phyloP scores from a whole-genome alignment of 805 yeast genomes.

The Isabelozyma pseudorhagii region DNA sequence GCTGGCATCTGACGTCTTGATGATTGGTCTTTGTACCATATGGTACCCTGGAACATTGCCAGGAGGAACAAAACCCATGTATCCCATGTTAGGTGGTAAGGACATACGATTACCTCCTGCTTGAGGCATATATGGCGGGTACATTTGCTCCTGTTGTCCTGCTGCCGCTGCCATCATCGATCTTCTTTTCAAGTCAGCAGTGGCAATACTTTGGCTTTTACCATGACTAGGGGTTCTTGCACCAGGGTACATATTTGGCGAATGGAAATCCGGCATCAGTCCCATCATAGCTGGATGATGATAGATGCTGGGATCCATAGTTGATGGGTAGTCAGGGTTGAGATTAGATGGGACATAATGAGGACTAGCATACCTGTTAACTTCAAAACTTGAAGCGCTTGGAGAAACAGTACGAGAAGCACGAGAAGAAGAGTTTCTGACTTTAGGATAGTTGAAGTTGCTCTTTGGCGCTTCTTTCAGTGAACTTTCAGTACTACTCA shows the following conservation, averaged over 20 bases:
- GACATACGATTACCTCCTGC: conserved; percentile 3
- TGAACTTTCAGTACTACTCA: neutral
- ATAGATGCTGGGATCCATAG: neutral
- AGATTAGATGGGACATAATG: neutral
- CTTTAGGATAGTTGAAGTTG: neutral
- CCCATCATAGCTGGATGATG: conserved; percentile 2
- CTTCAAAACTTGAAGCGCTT: neutral
- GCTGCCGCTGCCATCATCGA: conserved; percentile 8
- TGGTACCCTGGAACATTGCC: conserved; percentile 2
- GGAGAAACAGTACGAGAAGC: neutral
- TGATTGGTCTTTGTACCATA: conserved; percentile 4
- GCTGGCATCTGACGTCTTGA: conserved; percentile 18
- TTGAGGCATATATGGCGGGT: neutral
- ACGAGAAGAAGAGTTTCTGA: neutral
- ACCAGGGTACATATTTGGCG: neutral
- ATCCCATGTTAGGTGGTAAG: conserved; percentile 5
- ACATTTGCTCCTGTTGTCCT: conserved; percentile 1
- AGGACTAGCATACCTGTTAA: neutral
- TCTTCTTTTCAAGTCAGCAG: conserved; percentile 11
- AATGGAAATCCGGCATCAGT: neutral
- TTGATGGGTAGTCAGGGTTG: neutral
- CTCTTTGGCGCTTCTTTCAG: neutral
- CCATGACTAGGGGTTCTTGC: conserved; percentile 2
- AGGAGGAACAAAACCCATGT: neutral
- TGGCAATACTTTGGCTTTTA: conserved; percentile 15